A percentile compares a stretch with the other conserved stretches of the same genome.
Conservation (phyloP, 108 stramenopile species). For the Pseudonitzschia delicatissima region DNA sequence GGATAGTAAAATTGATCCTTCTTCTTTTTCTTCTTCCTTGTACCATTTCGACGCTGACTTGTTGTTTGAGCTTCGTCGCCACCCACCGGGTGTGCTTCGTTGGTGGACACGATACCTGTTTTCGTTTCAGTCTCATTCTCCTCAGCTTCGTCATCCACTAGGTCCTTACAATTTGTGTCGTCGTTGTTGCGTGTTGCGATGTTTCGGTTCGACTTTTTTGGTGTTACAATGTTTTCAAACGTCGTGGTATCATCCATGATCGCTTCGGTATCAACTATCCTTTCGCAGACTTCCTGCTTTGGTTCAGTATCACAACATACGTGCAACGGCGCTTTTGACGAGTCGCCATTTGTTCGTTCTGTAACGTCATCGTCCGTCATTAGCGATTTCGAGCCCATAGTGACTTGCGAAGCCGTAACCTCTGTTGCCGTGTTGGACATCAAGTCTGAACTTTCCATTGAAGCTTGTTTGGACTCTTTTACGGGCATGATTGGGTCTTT, state of each 20-base stretch:
- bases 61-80: not conserved
- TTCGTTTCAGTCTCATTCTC: not conserved
- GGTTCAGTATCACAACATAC: not conserved
- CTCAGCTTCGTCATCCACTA: not conserved
- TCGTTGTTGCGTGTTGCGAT: not conserved
- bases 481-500: not conserved
- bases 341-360: not conserved
- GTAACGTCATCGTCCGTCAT: not conserved
- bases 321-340: not conserved
- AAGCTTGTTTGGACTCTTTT: not conserved
- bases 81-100: not conserved
- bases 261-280: not conserved
- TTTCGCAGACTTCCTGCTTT: not conserved
- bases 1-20: not conserved
- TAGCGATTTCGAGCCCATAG: not conserved
- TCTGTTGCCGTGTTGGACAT: not conserved
- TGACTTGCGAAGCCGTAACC: not conserved
- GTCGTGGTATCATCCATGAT: not conserved
- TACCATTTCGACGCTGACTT: not conserved
- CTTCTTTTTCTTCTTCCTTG: slow-evolving; percentile 2
- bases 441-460: not conserved
- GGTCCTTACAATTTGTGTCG: no score
- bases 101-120: not conserved
- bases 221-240: not conserved
- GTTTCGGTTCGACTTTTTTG: not conserved